Conservation (phyloP, 2,329 filamentous ascomycete genomes). For the Aspergillus sp. region DNA sequence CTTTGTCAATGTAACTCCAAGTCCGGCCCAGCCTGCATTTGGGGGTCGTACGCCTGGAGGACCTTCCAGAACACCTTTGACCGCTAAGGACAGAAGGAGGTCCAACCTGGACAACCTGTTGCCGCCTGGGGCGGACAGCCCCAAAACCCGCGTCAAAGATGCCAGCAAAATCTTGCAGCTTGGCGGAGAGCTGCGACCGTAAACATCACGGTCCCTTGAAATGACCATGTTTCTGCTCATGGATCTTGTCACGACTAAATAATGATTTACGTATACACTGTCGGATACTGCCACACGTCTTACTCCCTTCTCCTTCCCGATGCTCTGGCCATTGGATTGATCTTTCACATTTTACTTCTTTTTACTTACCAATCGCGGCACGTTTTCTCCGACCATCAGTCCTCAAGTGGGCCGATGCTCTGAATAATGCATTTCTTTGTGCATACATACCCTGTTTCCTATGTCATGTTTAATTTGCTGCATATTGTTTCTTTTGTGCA, state of each 20-base stretch:
- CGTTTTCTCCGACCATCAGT: background rate
- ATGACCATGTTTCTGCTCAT: conserved; percentile 14
- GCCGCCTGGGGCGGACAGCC: conserved; percentile 53
- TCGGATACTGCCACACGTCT: conserved; percentile 2
- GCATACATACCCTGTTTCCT: conserved; percentile 16
- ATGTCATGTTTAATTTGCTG: conserved; percentile 5
- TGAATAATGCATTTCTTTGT: conserved; percentile 11
- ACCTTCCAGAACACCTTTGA: conserved; percentile 65
- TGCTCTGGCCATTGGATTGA: conserved; percentile 21
- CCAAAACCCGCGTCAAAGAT: conserved; percentile 41
- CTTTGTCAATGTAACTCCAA: conserved; percentile 96
- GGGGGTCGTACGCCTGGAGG: conserved; percentile 56
- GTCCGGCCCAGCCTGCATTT: conserved; percentile 87
- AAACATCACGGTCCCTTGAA: conserved; percentile 6
- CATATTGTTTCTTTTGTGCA: conserved; percentile 12
- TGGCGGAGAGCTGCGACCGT: conserved; percentile 62
- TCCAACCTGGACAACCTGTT: conserved; percentile 80
- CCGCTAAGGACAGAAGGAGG: conserved; percentile 67
- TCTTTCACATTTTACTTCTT: background rate
- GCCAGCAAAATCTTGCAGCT: conserved; percentile 63
- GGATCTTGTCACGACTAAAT: conserved; percentile 21
- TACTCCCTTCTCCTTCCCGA: conserved; percentile 15
- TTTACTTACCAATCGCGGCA: background rate
- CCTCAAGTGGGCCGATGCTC: background rate
- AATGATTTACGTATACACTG: conserved; percentile 20